Conservation (phyloP, 1,284 basidiomycete species). For the Tilletia indica region DNA sequence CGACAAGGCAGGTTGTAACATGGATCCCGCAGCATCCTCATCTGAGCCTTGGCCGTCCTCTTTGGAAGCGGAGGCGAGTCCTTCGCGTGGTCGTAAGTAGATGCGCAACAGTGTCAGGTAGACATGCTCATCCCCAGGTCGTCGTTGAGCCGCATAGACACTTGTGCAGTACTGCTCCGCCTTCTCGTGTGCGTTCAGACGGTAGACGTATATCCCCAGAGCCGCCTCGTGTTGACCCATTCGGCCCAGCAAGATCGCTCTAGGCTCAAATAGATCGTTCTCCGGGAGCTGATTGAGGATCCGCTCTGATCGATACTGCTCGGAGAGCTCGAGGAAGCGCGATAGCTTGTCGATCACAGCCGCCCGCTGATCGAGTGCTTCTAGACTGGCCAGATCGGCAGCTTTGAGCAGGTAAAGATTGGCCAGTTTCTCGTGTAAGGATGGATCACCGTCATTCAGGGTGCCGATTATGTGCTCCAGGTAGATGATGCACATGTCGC, state of each 20-base stretch:
- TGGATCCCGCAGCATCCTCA: not conserved
- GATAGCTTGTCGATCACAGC: conserved; percentile 70
- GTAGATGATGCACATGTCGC: conserved; percentile 67
- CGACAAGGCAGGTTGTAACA: conserved; percentile 68
- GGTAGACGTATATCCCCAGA: conserved; percentile 85
- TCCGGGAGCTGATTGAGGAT: conserved; percentile 71
- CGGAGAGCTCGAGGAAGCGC: conserved; percentile 71
- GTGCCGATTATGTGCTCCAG: conserved; percentile 82
- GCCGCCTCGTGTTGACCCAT: conserved; percentile 89
- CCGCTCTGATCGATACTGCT: conserved; percentile 73
- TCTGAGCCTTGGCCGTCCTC: conserved; percentile 8
- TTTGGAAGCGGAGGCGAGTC: conserved; percentile 54
- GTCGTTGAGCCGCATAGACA: conserved; percentile 27
- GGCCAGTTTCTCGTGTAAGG: conserved; percentile 82
- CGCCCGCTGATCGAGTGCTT: conserved; percentile 51
- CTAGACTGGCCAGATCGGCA: conserved; percentile 65
- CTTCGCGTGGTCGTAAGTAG: conserved; percentile 70
- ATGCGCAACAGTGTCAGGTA: conserved; percentile 82
- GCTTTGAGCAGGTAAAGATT: conserved; percentile 71
- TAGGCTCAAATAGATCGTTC: conserved; percentile 69
- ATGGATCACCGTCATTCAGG: conserved; percentile 67
- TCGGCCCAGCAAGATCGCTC: conserved; percentile 83
- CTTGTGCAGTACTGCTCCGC: conserved; percentile 68
- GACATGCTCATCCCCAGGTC: conserved; percentile 57
- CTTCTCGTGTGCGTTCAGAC: conserved; percentile 73